Evolutionary conservation across 257 asterid genomes (phyloP).

Genomic region (Plantago elongata): DNA sequence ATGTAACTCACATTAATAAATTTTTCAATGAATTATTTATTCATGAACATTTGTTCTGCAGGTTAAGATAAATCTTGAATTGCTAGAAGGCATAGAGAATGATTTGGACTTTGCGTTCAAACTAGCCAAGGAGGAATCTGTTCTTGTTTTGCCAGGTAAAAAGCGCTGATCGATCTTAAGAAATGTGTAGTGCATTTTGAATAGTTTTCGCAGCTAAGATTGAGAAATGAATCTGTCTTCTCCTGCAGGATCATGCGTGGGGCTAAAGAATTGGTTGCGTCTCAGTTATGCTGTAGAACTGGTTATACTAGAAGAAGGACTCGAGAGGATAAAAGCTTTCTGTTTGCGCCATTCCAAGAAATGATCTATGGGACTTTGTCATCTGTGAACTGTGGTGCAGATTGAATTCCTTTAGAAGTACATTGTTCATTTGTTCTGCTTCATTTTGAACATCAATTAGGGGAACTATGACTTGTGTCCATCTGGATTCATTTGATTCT

Average conservation of each 20-base stretch:
- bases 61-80: constrained; percentile 43
- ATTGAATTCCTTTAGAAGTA: too few species aligned
- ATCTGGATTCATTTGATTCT: too few species aligned
- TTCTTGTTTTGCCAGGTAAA: constrained; percentile 57
- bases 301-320: constrained; percentile 46
- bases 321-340: constrained; percentile 57
- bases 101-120: constrained; percentile 56
- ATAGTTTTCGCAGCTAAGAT: background rate
- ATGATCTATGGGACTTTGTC: background rate
- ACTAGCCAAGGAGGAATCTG: constrained; percentile 67
- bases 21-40: background rate
- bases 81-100: constrained; percentile 40
- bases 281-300: constrained; percentile 51
- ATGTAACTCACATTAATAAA: too few species aligned
- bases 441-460: too few species aligned
- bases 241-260: constrained; percentile 48
- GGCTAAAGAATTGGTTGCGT: constrained; percentile 59
- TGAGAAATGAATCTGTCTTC: background rate
- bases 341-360: constrained; percentile 45
- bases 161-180: background rate
- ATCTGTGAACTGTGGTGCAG: too few species aligned
- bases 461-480: too few species aligned
- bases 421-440: too few species aligned
- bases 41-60: constrained; percentile 17
- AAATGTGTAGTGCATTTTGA: background rate